Base-by-base conservation (phyloP, 2,329 filamentous ascomycete species). In the Pseudogymnoascus sp. region DNA sequence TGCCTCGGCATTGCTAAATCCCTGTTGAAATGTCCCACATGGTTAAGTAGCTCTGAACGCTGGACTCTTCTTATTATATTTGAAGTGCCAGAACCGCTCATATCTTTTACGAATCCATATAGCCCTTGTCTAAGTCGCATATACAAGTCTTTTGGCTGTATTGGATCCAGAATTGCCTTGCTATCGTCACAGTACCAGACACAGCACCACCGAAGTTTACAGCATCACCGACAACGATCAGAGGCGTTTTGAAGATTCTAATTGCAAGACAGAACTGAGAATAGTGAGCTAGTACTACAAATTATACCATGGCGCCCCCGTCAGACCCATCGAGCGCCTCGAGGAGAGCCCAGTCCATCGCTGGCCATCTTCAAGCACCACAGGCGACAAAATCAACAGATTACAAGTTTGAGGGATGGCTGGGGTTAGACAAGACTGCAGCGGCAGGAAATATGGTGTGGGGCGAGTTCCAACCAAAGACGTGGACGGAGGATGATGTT, bases 401-500 rank as follows among this genome's bases (percentile, higher is more conserved):
- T 38, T 65, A 71, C 64, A 68, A 69, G 40, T 73, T 72, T 59
- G 60, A 70, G 43, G 71, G 72, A 55, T 73, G 72, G 73, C 59
- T 73, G 61, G 73, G 67, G 12, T 40, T 70, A 7, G 65, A 71
- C 33, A 33, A 67, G 7, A 64, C 72, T 35, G 61, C 69, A 9
- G 67, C 62, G 16, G 40, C 69, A 4, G 71, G 68, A 4, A 70
- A 71, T 11, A 69, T 73, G 69, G 65, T 68, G 33, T 72, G 67
- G 67, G 37, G 62, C 21, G 65, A 74, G 61, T 80, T 76, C 62
- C 68, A 77, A 65, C 78, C 78, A 6, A 81, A 81, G 67, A 63
- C 65, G 3, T 81, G 76, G 73, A 74, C 77, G 63, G 79, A 80
- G 63, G 77, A 72, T 28, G 77, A 80, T 67, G 68, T 82, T 61